phyloP scores from a whole-genome alignment of 2,329 filamentous ascomycete species.

The Hymenoscyphus albidus region DNA sequence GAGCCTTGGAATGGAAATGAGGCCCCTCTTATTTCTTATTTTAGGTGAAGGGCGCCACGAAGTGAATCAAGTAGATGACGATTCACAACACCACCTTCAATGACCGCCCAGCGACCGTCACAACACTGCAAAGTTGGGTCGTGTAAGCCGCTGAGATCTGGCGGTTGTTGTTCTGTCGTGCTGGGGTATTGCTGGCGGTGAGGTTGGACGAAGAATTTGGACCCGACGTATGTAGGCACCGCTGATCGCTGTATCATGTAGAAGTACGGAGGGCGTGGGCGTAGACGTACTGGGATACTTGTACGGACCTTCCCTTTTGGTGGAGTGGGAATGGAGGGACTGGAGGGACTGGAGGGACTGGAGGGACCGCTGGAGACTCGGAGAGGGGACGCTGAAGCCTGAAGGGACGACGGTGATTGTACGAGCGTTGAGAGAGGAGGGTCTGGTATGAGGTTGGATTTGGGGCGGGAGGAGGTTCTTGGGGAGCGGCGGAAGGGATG shows the following conservation, averaged over 20 bases:
- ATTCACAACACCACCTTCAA: conserved; percentile 2
- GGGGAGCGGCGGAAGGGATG: background rate
- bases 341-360: background rate
- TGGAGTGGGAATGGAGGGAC: background rate
- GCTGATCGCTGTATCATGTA: background rate
- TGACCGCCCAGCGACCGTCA: background rate
- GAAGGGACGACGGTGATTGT: background rate
- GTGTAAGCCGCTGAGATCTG: background rate
- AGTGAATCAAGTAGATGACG: background rate
- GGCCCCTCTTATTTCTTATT: background rate
- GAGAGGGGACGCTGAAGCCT: background rate
- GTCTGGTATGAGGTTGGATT: background rate
- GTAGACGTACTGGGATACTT: background rate
- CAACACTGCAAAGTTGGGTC: background rate
- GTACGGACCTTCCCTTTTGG: background rate
- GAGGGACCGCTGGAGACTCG: background rate
- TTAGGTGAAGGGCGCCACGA: background rate
- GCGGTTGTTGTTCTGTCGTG: background rate
- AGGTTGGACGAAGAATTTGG: conserved; percentile 1
- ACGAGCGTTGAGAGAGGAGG: background rate
- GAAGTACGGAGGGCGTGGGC: too few species aligned
- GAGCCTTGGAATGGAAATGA: conserved; percentile 5
- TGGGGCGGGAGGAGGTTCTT: background rate
- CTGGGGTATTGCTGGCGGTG: conserved; percentile 2
- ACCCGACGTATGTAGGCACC: conserved; percentile 1